A percentile compares a stretch with the other conserved stretches of the same genome.
Conservation (phyloP, 2,329 filamentous ascomycete genomes). For the Albophoma yamanashiensis region DNA sequence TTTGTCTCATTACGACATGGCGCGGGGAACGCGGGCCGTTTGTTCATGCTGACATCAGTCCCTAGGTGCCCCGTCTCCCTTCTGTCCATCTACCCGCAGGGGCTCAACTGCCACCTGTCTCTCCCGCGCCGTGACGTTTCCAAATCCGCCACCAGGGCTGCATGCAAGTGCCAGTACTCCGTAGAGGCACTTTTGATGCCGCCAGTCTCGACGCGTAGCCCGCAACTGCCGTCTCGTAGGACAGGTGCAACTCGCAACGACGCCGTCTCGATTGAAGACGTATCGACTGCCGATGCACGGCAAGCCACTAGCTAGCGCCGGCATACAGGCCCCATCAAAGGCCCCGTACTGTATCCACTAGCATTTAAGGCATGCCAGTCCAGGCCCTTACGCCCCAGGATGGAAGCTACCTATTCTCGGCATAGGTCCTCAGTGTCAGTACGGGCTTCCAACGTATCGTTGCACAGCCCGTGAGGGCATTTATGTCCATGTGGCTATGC, state of each 20-base stretch:
- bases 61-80: too few relatives aligned
- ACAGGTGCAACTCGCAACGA: background rate
- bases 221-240: background rate
- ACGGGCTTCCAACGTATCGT: too few relatives aligned
- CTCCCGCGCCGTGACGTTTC: background rate
- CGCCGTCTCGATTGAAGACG: background rate
- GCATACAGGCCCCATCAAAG: too few relatives aligned
- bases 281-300: background rate
- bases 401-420: too few relatives aligned
- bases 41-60: conserved; percentile 1
- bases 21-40: background rate
- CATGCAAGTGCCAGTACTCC: too few relatives aligned
- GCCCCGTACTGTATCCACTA: too few relatives aligned
- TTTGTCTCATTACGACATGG: background rate
- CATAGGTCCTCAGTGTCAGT: too few relatives aligned
- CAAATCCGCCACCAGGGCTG: background rate
- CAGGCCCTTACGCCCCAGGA: too few relatives aligned
- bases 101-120: background rate
- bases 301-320: background rate
- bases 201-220: background rate
- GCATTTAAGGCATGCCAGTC: too few relatives aligned
- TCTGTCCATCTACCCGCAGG: too few relatives aligned
- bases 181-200: background rate
- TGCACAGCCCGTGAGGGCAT: too few relatives aligned
- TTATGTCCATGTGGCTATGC: too few relatives aligned